Evolutionary conservation across 2,329 filamentous ascomycete genomes (phyloP).

Genomic region (Colletotrichum horii): DNA sequence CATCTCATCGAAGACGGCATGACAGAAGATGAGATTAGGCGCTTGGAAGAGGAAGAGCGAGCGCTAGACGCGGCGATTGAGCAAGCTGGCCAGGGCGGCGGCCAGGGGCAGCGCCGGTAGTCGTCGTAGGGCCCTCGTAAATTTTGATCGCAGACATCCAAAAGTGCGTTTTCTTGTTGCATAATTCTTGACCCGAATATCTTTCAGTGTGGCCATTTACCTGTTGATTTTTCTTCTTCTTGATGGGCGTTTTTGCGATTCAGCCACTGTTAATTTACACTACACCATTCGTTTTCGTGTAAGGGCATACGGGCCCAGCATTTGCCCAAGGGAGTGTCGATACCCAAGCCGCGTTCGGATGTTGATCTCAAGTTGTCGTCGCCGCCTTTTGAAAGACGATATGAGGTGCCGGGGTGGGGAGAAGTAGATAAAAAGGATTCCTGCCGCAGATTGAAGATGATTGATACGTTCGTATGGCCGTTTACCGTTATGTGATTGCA

Average conservation of each 20-base stretch:
- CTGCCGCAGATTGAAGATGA: not conserved
- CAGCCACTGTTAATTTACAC: not conserved
- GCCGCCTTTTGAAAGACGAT: not conserved
- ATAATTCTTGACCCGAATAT: not conserved
- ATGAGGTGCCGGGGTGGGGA: not conserved
- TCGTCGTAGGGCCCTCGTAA: not conserved
- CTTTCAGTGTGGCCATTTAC: not conserved
- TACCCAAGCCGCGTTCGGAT: not conserved
- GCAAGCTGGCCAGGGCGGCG: slow-evolving; percentile 36
- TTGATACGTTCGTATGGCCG: not conserved
- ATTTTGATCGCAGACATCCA: not conserved
- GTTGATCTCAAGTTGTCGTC: not conserved
- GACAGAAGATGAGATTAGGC: slow-evolving; percentile 60
- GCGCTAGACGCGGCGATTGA: slow-evolving; percentile 63
- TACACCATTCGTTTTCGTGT: not conserved
- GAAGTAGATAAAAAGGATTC: not conserved
- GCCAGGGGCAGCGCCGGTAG: not conserved
- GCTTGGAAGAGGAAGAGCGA: slow-evolving; percentile 63
- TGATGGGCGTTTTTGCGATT: not conserved
- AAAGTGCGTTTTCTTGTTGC: not conserved
- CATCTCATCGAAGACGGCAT: slow-evolving; percentile 66
- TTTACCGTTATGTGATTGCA: not conserved
- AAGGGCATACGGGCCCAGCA: not conserved
- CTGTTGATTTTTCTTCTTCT: not conserved
- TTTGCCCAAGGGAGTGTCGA: not conserved